A percentile compares a stretch with the other conserved stretches of the same genome.
Evolutionary conservation across 1,284 basidiomycete species (phyloP).

Genomic region (Athelia psychrophila): DNA sequence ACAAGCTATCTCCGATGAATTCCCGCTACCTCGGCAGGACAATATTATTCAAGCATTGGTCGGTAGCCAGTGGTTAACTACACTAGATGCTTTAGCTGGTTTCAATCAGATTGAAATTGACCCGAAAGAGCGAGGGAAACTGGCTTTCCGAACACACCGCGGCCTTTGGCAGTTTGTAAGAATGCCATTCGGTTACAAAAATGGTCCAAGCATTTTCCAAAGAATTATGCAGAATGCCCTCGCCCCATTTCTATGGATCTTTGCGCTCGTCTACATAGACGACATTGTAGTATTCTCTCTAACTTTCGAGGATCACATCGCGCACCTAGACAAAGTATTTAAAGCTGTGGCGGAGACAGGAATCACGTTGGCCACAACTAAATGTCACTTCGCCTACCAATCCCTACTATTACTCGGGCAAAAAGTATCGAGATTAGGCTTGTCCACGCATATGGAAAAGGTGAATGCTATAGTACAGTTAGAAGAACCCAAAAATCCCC

Average conservation of each 20-base stretch:
- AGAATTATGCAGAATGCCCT: slow-evolving; percentile 35
- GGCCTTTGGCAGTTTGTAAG: slow-evolving; percentile 37
- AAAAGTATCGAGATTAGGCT: slow-evolving; percentile 31
- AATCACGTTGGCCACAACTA: slow-evolving; percentile 31
- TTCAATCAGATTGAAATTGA: slow-evolving; percentile 36
- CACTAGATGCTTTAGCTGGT: slow-evolving; percentile 35
- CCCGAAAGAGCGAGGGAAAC: slow-evolving; percentile 26
- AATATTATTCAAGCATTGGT: slow-evolving; percentile 33
- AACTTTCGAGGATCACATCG: slow-evolving; percentile 29
- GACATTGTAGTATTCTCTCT: slow-evolving; percentile 35
- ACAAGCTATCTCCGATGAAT: slow-evolving; percentile 34
- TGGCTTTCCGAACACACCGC: slow-evolving; percentile 33
- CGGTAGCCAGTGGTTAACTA: slow-evolving; percentile 29
- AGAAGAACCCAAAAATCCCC: slow-evolving; percentile 17
- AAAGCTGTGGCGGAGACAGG: slow-evolving; percentile 21
- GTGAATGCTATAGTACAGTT: slow-evolving; percentile 22
- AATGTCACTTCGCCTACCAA: slow-evolving; percentile 30
- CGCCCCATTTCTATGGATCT: slow-evolving; percentile 34
- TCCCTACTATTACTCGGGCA: slow-evolving; percentile 33
- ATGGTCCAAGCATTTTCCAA: slow-evolving; percentile 39
- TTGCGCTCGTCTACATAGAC: slow-evolving; percentile 35
- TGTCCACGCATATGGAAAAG: no score
- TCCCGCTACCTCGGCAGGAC: slow-evolving; percentile 34
- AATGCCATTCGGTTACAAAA: slow-evolving; percentile 42
- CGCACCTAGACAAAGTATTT: slow-evolving; percentile 28